Evolutionary conservation across 2,329 filamentous ascomycete genomes (phyloP), one percentile per base, ranked within the genome.

Genomic region (Dactylonectria estremocensis): DNA sequence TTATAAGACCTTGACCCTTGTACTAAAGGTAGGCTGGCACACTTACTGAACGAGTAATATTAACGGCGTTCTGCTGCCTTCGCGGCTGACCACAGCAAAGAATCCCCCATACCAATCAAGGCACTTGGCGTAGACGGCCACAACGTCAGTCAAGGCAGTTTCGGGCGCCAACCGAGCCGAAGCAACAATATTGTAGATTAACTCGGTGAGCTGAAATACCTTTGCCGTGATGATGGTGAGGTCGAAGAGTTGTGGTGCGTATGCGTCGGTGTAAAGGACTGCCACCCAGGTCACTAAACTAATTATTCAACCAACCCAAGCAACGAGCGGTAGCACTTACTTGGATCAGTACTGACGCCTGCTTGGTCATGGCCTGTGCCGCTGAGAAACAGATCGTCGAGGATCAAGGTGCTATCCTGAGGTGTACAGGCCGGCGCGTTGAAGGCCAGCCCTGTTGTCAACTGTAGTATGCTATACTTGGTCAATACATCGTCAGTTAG

Each of bases 61-160:
- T 22, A 72, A 69, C 6, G 70, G 69, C 13, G 59, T 68, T 24
- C 55, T 64, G n/a, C 56, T 48, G 9, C 48, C 43, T 18, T 59
- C 40, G 1, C 45, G 31, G 7, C 28, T 54, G 14, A 64, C 54
- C 13, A 64, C 35, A 7, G 58, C 43, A 16, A 71, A 69, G 7
- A 72, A 58, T 3, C 57, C 52, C 16, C 63, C 50, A 24, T 72
- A 72, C 69, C 70, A 72, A 49, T 66, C 65, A 11, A 72, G 60
- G 35, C 66, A 71, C 18, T 67, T 69, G 13, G 33, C 33, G 45
- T 72, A 72, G 9, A 64, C 58, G 7, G 24, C 55, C 14, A 60
- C 18, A 6, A 63, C 24, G 6, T 61, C 37, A 11, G 8, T 28
- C 46, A 43, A 24, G 11, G 5, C 14, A 43, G 28, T 16, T 13